Evolutionary conservation across 1,284 basidiomycete species (phyloP).

Genomic region (Lentinula novae-zelandiae): DNA sequence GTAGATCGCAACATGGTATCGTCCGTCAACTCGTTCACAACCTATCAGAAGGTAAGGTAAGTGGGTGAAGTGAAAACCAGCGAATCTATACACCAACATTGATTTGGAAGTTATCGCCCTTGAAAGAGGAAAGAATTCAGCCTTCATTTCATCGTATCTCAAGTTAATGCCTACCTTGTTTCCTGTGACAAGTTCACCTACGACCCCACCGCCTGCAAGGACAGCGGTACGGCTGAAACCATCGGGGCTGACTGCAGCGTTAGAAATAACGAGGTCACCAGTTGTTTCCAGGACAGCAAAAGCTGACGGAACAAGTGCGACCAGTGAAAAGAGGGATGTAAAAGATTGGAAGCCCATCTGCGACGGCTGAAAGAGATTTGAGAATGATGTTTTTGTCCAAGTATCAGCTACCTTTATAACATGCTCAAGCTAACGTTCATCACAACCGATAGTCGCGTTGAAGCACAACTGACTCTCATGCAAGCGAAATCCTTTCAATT

Average conservation of each 20-base stretch:
- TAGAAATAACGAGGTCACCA: constrained; percentile 10
- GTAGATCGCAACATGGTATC: constrained; percentile 21
- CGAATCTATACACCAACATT: constrained; percentile 11
- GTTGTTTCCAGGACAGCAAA: constrained; percentile 10
- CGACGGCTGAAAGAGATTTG: not conserved
- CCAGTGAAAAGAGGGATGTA: not conserved
- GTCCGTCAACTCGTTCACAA: constrained; percentile 20
- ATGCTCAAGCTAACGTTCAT: not conserved
- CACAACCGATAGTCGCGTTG: not conserved
- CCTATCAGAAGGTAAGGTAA: not conserved
- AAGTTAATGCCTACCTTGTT: constrained; percentile 17
- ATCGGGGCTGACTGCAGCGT: constrained; percentile 21
- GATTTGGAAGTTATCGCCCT: constrained; percentile 26
- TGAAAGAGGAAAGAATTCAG: not conserved
- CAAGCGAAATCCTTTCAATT: not conserved
- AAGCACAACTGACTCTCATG: not conserved
- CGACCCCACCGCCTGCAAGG: constrained; percentile 24
- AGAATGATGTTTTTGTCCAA: not conserved
- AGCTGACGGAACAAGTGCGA: not conserved
- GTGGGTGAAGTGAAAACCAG: not conserved
- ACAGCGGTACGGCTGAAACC: constrained; percentile 24
- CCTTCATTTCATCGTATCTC: constrained; percentile 16
- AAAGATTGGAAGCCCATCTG: constrained; percentile 3
- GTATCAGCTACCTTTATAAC: not conserved
- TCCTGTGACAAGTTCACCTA: constrained; percentile 26